Percentiles rank a stretch among this genome's conserved stretches.
Evolutionary conservation across 1,139 yeast genomes (phyloP).

Genomic region (Protomyces arabidopsidicola): DNA sequence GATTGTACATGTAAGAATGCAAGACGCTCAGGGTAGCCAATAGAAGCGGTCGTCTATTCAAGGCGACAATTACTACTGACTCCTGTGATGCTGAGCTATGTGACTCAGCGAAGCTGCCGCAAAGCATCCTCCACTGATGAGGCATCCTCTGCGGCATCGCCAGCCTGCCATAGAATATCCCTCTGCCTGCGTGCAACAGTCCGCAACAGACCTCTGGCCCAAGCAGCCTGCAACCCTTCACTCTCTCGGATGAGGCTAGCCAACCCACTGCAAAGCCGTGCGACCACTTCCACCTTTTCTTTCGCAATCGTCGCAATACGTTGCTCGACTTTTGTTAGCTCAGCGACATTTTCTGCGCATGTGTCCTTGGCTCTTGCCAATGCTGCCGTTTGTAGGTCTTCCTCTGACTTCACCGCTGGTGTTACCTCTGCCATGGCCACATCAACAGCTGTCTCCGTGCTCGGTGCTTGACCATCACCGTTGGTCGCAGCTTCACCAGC

Average conservation of each 20-base stretch:
- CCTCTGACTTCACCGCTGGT: background rate
- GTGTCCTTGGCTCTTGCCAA: background rate
- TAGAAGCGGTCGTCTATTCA: background rate
- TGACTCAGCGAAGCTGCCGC: background rate
- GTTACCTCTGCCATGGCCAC: background rate
- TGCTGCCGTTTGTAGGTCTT: background rate
- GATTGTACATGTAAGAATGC: background rate
- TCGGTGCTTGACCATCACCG: background rate
- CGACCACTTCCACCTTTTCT: background rate
- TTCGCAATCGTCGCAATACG: background rate
- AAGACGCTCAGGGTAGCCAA: background rate
- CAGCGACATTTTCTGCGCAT: background rate
- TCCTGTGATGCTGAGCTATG: background rate
- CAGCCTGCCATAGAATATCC: background rate
- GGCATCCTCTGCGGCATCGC: background rate
- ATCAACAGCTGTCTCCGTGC: background rate
- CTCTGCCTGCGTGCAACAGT: background rate
- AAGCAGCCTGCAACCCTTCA: background rate
- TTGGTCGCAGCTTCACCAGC: background rate
- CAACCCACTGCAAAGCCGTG: background rate
- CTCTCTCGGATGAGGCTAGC: background rate
- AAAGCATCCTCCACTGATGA: background rate
- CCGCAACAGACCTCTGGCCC: background rate
- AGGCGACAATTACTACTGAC: background rate
- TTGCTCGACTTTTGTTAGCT: background rate